Evolutionary conservation across 2,329 filamentous ascomycete genomes (phyloP).

Genomic region (Ilyonectria sp.): DNA sequence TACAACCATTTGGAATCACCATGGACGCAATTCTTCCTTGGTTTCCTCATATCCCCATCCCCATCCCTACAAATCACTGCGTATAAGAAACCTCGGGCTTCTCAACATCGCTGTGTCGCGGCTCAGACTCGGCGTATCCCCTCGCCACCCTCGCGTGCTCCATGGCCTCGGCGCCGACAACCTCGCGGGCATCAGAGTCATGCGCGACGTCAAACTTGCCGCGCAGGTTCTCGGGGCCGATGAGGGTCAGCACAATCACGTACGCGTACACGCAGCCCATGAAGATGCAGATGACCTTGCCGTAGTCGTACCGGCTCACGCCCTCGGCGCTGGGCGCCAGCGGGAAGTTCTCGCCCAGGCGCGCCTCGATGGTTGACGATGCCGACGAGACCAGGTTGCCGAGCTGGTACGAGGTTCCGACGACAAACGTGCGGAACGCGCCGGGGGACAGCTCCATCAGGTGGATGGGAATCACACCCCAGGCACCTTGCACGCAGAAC

Average conservation of each 20-base stretch:
- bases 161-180: slow-evolving; percentile 58
- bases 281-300: slow-evolving; percentile 90
- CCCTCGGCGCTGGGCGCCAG: slow-evolving; percentile 69
- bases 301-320: slow-evolving; percentile 77
- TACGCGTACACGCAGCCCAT: slow-evolving; percentile 86
- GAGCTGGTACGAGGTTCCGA: slow-evolving; percentile 82
- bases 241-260: slow-evolving; percentile 72
- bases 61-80: neutral
- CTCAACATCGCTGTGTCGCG: slow-evolving; percentile 22
- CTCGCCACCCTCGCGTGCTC: slow-evolving; percentile 29
- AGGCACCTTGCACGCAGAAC: slow-evolving; percentile 83
- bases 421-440: slow-evolving; percentile 80
- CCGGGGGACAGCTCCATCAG: slow-evolving; percentile 83
- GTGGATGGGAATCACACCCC: slow-evolving; percentile 84
- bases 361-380: slow-evolving; percentile 82
- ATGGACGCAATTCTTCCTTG: slow-evolving; percentile 6
- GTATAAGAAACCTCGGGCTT: slow-evolving; percentile 28
- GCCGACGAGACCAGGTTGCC: slow-evolving; percentile 81
- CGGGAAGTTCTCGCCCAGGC: slow-evolving; percentile 82
- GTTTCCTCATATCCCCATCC: slow-evolving; percentile 25
- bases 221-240: slow-evolving; percentile 71
- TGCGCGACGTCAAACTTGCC: slow-evolving; percentile 66
- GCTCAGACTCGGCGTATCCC: slow-evolving; percentile 38
- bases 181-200: slow-evolving; percentile 64
- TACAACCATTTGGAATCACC: neutral